A percentile compares a stretch with the other conserved stretches of the same genome.
These are phyloP conservation scores for Globisporangium carolinianum DNA, from an alignment of 352 stramenopile genomes.

Conservation along the genomic window DNA sequence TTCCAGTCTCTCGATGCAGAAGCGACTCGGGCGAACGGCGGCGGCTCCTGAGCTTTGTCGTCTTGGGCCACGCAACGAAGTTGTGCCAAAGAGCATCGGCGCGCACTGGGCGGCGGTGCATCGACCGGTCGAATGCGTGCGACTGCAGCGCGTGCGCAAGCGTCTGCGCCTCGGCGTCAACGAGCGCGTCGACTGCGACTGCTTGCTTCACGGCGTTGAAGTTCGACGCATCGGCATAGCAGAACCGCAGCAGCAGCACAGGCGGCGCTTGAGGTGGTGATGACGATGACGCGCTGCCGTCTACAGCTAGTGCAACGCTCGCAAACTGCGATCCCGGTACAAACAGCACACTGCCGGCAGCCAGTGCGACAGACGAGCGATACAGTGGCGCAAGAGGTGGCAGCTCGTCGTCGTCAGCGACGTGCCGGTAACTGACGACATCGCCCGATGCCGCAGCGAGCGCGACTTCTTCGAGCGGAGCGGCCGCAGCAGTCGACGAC, in stretches of 20 bases:
- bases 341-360: slow-evolving; percentile 31
- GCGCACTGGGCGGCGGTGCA: slow-evolving; percentile 32
- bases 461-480: slow-evolving; percentile 16
- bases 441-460: slow-evolving; percentile 9
- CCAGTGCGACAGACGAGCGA: slow-evolving; percentile 7
- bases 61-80: slow-evolving; percentile 63
- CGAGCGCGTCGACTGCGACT: slow-evolving; percentile 35
- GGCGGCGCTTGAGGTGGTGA: slow-evolving; percentile 3
- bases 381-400: slow-evolving; percentile 14
- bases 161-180: slow-evolving; percentile 20
- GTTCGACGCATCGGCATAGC: slow-evolving; percentile 72
- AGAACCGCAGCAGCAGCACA: slow-evolving; percentile 45
- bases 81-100: slow-evolving; percentile 34
- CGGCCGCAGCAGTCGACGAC: neutral
- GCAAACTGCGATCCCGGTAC: slow-evolving; percentile 35
- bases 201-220: slow-evolving; percentile 58
- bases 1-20: too few species aligned
- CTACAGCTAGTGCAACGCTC: slow-evolving; percentile 11
- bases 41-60: slow-evolving; percentile 29
- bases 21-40: too few species aligned
- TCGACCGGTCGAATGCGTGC: slow-evolving; percentile 48
- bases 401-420: slow-evolving; percentile 4
- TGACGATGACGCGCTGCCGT: neutral
- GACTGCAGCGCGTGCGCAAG: slow-evolving; percentile 44
- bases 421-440: neutral